Base-by-base conservation (phyloP, 345 rosid genomes). In the Luvunga scandens region DNA sequence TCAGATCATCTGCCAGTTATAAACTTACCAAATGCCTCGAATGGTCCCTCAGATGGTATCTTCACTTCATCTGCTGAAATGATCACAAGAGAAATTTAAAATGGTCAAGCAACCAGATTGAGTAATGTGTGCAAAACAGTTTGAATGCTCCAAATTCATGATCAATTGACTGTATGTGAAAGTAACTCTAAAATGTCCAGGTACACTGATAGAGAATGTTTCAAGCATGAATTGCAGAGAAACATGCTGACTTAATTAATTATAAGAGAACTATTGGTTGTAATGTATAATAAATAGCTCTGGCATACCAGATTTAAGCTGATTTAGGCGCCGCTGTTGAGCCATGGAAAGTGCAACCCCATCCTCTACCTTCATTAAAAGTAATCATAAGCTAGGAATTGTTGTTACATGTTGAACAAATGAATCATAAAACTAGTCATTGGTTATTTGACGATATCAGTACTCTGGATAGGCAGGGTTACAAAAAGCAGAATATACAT, bases 341-440 rank as follows among this genome's bases (percentile, higher is more conserved):
- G 99, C 98, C 94, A 95, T 86, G 69, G 91, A 89, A 78, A 83
- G 87, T 76, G 95, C 90, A 68, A 93, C 87, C 60, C 96, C 94
- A 71, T 93, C 97, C 85, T 85, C 93, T 78, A 85, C 89, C 95
- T 89, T 82, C 77, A 65, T 19, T 64, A 75, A 78, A 73, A 21
- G 53, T 45, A 45, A 45, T 45, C 50, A 45, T 13, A 3, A 45
- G 18, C 50, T 45, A 45, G 12, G 48, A 42, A 42, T 12, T 42
- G 48, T 42, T 42, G 48, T 42, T 42, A 42, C 14, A 42, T 42
- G 4, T 42, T 42, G 48, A 42, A 45, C 18, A 45, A 45, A 13
- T 45, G 50, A 45, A 13, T 45, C 50, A 45, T 3, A 45, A 10
- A 45, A 45, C 18, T 45, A 3, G 16, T 14, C 34, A 5, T 62